Conservation (phyloP, 225 moss, liverwort and hornwort genomes). For the Physcomitrellopsis africana region DNA sequence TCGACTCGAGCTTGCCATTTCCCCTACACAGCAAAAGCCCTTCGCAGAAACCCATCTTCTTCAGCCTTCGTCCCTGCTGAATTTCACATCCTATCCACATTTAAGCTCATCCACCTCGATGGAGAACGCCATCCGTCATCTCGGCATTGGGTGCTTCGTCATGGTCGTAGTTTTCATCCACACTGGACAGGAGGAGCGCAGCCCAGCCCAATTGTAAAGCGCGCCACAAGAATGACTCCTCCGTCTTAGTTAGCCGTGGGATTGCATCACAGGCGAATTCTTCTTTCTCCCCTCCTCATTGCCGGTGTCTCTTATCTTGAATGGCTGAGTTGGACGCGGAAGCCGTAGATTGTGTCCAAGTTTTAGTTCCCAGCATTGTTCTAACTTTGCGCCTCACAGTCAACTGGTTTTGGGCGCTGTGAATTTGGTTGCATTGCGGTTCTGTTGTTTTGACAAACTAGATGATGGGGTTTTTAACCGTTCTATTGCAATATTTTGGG, state of each 20-base stretch:
- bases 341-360: background rate
- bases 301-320: background rate
- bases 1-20: no score
- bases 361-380: background rate
- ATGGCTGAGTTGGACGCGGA: background rate
- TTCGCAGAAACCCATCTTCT: no score
- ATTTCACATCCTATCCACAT: constrained; percentile 19
- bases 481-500: background rate
- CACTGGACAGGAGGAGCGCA: background rate
- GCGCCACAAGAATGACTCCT: background rate
- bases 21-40: no score
- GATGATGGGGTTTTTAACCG: no score
- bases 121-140: no score
- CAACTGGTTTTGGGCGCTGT: constrained; percentile 6
- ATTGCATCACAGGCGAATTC: constrained; percentile 6
- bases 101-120: no score
- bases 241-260: background rate
- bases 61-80: no score
- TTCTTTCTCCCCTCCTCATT: background rate
- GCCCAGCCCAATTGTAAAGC: constrained; percentile 25
- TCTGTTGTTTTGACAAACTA: background rate
- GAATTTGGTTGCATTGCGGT: constrained; percentile 13
- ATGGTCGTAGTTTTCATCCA: constrained; percentile 29
- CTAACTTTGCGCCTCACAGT: background rate
- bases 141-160: no score